These are phyloP conservation scores for Sclerospora graminicola DNA, from an alignment of 352 stramenopile species.

Conservation along the genomic window DNA sequence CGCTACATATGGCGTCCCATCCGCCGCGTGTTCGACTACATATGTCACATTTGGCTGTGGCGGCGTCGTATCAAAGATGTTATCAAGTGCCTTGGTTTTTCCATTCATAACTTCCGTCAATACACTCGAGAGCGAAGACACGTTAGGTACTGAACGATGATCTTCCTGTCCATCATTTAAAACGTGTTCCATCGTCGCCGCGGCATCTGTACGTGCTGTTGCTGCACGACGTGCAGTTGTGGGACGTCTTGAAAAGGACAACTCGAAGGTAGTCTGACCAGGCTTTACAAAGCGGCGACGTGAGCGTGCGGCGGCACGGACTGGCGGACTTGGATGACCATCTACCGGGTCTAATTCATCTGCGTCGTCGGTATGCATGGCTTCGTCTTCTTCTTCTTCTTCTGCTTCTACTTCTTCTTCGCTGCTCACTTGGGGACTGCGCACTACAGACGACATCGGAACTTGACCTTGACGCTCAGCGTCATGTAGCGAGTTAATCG, in stretches of 20 bases:
- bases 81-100: constrained; percentile 28
- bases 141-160: constrained; percentile 2
- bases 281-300: constrained; percentile 44
- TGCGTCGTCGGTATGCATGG: constrained; percentile 5
- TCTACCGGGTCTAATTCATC: constrained; percentile 18
- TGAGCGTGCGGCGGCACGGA: constrained; percentile 9
- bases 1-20: constrained; percentile 33
- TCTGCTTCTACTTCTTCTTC: background rate
- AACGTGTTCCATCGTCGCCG: background rate
- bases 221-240: background rate
- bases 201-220: background rate
- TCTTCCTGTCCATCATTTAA: constrained; percentile 1
- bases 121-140: constrained; percentile 45
- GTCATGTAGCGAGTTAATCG: constrained; percentile 19
- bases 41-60: constrained; percentile 25
- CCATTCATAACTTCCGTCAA: constrained; percentile 38
- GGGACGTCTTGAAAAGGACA: constrained; percentile 30
- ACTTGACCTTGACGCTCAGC: constrained; percentile 8
- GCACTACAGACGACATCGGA: background rate
- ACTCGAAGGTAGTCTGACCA: constrained; percentile 32
- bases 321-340: constrained; percentile 13
- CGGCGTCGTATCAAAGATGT: constrained; percentile 31
- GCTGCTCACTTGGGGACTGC: constrained; percentile 2
- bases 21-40: constrained; percentile 22
- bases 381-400: constrained; percentile 2